phyloP scores from a whole-genome alignment of 495 filamentous ascomycete species.

The Aspergillus sparsus region DNA sequence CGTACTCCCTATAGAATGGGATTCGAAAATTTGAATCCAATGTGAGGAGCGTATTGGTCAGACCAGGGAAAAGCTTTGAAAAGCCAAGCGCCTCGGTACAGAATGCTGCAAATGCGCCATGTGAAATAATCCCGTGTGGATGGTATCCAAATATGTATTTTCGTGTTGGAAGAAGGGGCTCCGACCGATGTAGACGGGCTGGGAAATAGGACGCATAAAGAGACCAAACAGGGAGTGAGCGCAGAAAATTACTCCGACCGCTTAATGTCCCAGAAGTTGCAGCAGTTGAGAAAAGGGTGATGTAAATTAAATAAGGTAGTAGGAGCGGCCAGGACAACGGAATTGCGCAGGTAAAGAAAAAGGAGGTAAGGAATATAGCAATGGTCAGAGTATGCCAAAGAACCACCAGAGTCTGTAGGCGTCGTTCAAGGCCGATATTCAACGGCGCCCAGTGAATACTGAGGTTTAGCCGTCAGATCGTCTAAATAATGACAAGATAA shows the following conservation, averaged over 20 bases:
- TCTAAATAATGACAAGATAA: not conserved
- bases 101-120: conserved; percentile 92
- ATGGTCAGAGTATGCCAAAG: conserved; percentile 84
- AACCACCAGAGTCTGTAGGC: conserved; percentile 85
- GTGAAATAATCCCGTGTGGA: conserved; percentile 94
- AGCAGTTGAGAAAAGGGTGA: conserved; percentile 73
- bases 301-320: conserved; percentile 85
- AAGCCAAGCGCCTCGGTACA: conserved; percentile 90
- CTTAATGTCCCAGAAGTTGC: conserved; percentile 71
- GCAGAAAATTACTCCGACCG: conserved; percentile 69
- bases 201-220: conserved; percentile 94
- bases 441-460: conserved; percentile 85
- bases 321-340: conserved; percentile 90
- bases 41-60: conserved; percentile 87
- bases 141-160: conserved; percentile 99
- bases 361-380: conserved; percentile 69
- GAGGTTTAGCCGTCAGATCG: conserved; percentile 13
- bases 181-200: conserved; percentile 78
- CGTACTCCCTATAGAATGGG: conserved; percentile 91
- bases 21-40: conserved; percentile 91
- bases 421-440: conserved; percentile 79
- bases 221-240: conserved; percentile 77
- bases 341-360: conserved; percentile 89
- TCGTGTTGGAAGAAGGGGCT: conserved; percentile 69
- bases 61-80: conserved; percentile 87